Evolutionary conservation across 2,329 filamentous ascomycete genomes (phyloP).

Genomic region (Leptographium radiaticola): DNA sequence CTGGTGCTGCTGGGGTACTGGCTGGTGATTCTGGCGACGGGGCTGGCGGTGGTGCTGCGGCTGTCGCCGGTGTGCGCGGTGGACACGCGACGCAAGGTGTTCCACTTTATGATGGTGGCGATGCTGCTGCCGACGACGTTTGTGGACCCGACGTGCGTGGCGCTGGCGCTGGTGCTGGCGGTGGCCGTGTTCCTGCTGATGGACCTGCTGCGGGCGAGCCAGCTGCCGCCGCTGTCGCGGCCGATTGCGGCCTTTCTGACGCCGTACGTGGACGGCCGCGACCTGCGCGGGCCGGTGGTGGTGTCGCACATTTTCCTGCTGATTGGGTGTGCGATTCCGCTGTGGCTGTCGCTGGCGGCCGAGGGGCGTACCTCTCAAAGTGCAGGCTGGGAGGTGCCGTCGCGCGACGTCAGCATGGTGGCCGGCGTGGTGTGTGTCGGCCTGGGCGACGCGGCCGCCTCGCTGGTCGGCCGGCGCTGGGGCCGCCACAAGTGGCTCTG

Average conservation of each 20-base stretch:
- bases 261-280: conserved; percentile 87
- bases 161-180: conserved; percentile 65
- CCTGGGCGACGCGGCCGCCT: conserved; percentile 87
- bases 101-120: conserved; percentile 95
- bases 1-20: conserved; percentile 67
- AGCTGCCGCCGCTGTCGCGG: conserved; percentile 78
- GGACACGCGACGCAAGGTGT: conserved; percentile 90
- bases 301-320: conserved; percentile 93
- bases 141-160: conserved; percentile 72
- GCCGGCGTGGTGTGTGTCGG: conserved; percentile 89
- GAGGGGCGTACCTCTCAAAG: conserved; percentile 33
- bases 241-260: conserved; percentile 78
- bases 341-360: conserved; percentile 76
- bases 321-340: conserved; percentile 85
- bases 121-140: conserved; percentile 86
- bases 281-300: conserved; percentile 86
- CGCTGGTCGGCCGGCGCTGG: conserved; percentile 74
- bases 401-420: conserved; percentile 76
- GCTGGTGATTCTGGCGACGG: conserved; percentile 51
- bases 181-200: conserved; percentile 78
- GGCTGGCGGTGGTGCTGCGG: conserved; percentile 61
- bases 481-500: conserved; percentile 88
- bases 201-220: conserved; percentile 78
- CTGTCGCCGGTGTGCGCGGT: conserved; percentile 74
- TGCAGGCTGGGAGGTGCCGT: conserved; percentile 54